Percentiles rank a stretch among this genome's conserved stretches.
Conservation (phyloP, 306 rosid genomes). For the Rosa lucieae region DNA sequence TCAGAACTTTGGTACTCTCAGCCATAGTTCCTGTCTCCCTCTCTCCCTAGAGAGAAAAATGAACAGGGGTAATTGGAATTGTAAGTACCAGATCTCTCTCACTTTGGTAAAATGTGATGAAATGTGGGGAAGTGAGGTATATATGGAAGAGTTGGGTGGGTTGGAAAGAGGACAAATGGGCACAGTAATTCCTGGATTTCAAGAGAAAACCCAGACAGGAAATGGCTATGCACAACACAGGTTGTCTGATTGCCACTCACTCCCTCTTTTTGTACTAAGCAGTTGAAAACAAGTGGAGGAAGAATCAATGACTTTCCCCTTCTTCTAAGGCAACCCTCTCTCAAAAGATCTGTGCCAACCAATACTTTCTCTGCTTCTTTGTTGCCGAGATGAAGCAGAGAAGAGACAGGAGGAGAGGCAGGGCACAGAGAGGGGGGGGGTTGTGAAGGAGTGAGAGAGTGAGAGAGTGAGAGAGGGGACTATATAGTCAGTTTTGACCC, state of each 20-base stretch:
- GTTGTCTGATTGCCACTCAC: not conserved
- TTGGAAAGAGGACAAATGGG: not conserved
- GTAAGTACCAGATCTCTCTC: conserved; percentile 3
- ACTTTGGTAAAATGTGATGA: conserved; percentile 9
- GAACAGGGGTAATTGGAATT: not conserved
- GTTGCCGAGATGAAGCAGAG: conserved; percentile 30
- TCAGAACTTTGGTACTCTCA: conserved; percentile 47
- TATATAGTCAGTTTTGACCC: conserved; percentile 61
- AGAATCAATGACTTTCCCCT: not conserved
- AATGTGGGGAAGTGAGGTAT: not conserved
- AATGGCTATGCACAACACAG: not conserved
- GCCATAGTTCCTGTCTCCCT: conserved; percentile 43
- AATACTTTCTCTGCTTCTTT: conserved; percentile 30
- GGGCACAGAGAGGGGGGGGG: conserved; percentile 33
- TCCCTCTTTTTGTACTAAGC: conserved; percentile 2
- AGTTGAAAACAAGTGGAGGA: conserved; percentile 1
- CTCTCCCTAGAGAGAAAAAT: not conserved
- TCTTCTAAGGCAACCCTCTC: not conserved
- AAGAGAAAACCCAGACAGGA: conserved; percentile 8
- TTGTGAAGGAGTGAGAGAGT: not conserved
- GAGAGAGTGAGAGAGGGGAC: conserved; percentile 10
- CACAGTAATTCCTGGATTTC: not conserved
- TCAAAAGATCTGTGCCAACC: conserved; percentile 22
- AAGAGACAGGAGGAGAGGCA: conserved; percentile 21
- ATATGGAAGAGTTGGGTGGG: not conserved